Percentiles rank a stretch among this genome's conserved stretches.
Evolutionary conservation across 257 asterid species (phyloP).

Genomic region (Misopates orontium): DNA sequence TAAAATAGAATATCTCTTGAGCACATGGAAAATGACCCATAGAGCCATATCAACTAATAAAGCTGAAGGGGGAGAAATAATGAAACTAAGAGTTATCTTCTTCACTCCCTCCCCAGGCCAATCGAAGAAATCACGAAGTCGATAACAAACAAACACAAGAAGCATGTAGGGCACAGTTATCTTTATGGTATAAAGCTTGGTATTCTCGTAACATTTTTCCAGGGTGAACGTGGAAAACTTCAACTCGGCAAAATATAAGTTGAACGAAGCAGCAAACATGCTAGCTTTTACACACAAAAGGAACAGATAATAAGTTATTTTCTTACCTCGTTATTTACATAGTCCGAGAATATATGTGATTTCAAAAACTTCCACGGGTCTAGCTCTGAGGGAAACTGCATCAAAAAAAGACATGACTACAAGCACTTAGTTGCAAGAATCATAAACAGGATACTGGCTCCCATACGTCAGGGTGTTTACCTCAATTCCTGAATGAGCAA

Average conservation of each 20-base stretch:
- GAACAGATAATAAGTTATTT: not conserved
- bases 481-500: slow-evolving; percentile 84
- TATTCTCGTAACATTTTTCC: slow-evolving; percentile 23
- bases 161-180: not conserved
- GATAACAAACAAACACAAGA: slow-evolving; percentile 14
- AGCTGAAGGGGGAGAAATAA: not conserved
- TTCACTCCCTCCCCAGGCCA: too few species aligned
- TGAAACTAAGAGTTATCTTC: not conserved
- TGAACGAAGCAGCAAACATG: slow-evolving; percentile 15
- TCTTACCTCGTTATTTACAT: slow-evolving; percentile 84
- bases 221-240: not conserved
- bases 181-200: not conserved
- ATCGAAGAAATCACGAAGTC: not conserved
- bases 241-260: slow-evolving; percentile 19
- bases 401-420: slow-evolving; percentile 31
- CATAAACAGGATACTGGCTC: slow-evolving; percentile 25
- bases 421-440: slow-evolving; percentile 30
- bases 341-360: slow-evolving; percentile 75
- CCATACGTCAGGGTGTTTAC: slow-evolving; percentile 41
- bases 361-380: slow-evolving; percentile 86
- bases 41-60: slow-evolving; percentile 19
- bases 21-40: not conserved
- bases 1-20: not conserved
- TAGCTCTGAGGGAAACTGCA: slow-evolving; percentile 87
- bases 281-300: slow-evolving; percentile 20